Evolutionary conservation across 331 rosid species (phyloP).

Genomic region (Quercus phellos): DNA sequence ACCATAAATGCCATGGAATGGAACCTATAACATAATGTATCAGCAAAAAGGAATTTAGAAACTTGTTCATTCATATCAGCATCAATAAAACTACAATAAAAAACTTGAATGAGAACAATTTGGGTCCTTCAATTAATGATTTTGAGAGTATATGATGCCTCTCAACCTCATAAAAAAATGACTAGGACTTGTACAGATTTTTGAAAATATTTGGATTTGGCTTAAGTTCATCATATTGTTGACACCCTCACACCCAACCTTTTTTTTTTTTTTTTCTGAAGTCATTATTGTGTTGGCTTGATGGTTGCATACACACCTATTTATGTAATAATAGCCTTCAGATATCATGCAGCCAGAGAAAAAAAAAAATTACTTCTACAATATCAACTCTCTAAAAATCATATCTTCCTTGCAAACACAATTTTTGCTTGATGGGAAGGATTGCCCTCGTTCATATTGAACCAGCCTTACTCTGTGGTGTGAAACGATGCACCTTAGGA

Average conservation of each 20-base stretch:
- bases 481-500: neutral
- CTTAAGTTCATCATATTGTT: neutral
- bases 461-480: neutral
- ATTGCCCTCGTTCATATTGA: neutral
- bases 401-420: no score
- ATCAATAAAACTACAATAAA: neutral
- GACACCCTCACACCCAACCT: neutral
- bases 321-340: neutral
- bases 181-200: neutral
- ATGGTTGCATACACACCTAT: neutral
- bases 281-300: neutral
- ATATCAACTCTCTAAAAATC: neutral
- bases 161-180: neutral
- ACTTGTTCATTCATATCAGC: neutral
- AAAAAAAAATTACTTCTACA: neutral
- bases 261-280: neutral
- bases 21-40: neutral
- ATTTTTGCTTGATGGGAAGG: neutral
- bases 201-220: neutral
- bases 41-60: neutral
- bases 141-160: neutral
- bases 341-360: neutral
- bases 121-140: neutral
- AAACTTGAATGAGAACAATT: neutral
- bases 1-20: no score